Conservation (phyloP, 306 rosid species). For the Trichosanthes truncata region DNA sequence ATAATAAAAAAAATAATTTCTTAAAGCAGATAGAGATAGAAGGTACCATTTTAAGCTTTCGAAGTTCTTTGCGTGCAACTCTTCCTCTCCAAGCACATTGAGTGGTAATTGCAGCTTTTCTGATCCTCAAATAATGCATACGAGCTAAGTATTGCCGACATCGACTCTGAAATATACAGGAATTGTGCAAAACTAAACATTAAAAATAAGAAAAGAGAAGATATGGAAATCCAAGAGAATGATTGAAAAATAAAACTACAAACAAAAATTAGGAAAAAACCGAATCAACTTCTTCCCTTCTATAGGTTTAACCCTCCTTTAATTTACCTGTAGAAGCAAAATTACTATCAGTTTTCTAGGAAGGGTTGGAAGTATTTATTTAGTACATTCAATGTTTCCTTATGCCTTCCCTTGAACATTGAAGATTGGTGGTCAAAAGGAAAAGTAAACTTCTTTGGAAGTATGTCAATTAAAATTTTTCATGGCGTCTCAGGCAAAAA, state of each 20-base stretch:
- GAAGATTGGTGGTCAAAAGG: background rate
- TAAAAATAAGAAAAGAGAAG: background rate
- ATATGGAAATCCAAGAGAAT: background rate
- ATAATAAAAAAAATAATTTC: background rate
- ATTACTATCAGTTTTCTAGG: background rate
- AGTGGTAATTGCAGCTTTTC: slow-evolving; percentile 38
- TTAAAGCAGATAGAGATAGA: background rate
- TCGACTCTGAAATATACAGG: slow-evolving; percentile 34
- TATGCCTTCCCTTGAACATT: background rate
- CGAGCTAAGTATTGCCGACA: slow-evolving; percentile 32
- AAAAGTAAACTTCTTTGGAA: background rate
- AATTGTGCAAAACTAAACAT: slow-evolving; percentile 7
- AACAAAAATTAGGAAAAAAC: background rate
- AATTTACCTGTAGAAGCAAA: background rate
- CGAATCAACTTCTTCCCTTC: background rate
- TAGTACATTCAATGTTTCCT: background rate
- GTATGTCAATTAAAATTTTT: background rate
- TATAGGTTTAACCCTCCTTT: background rate
- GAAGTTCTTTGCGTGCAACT: slow-evolving; percentile 56
- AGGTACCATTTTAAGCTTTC: slow-evolving; percentile 58
- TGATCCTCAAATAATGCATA: slow-evolving; percentile 25
- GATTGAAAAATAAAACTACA: background rate
- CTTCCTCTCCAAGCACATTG: slow-evolving; percentile 68
- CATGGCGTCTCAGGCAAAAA: background rate
- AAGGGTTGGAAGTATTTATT: background rate